Percentiles rank a stretch among this genome's conserved stretches.
These are phyloP conservation scores for Geranomyces variabilis DNA, from an alignment of 192 early-diverging fungal genomes.

Conservation along the genomic window DNA sequence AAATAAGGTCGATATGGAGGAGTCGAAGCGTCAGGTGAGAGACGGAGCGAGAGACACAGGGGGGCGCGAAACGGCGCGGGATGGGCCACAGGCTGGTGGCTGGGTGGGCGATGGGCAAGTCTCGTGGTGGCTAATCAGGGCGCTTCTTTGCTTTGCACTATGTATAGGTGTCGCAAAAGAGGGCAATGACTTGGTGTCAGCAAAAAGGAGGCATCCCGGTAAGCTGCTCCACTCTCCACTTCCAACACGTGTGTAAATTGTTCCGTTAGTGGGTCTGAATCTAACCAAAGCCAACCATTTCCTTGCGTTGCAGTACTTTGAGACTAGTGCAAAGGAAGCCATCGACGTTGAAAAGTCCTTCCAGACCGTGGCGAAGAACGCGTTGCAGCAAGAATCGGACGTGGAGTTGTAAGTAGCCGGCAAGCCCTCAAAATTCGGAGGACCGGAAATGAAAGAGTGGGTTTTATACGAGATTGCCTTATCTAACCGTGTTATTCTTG, in stretches of 20 bases:
- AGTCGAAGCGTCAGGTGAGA: constrained; percentile 81
- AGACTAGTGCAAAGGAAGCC: constrained; percentile 96
- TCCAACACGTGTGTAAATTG: not conserved
- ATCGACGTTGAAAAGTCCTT: constrained; percentile 99
- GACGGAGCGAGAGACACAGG: not conserved
- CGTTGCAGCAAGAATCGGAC: constrained; percentile 91
- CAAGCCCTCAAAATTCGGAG: too few relatives aligned
- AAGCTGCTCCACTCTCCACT: not conserved
- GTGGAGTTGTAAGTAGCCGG: constrained; percentile 72
- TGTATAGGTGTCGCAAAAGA: constrained; percentile 88
- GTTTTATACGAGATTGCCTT: too few relatives aligned
- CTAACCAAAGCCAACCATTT: not conserved
- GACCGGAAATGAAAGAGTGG: not conserved
- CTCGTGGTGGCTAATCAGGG: not conserved
- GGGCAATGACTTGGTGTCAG: constrained; percentile 95
- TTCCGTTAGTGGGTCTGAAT: not conserved
- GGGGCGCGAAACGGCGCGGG: too few relatives aligned
- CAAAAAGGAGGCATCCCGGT: constrained; percentile 91
- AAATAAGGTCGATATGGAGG: constrained; percentile 99
- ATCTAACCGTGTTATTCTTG: constrained; percentile 1
- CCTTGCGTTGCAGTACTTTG: constrained; percentile 75
- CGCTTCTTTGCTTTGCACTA: not conserved
- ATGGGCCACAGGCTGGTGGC: not conserved
- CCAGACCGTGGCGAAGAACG: constrained; percentile 92
- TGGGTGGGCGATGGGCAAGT: not conserved